These are phyloP conservation scores for Suhomyces maxii DNA, from an alignment of 1,139 yeast species.

Conservation along the genomic window DNA sequence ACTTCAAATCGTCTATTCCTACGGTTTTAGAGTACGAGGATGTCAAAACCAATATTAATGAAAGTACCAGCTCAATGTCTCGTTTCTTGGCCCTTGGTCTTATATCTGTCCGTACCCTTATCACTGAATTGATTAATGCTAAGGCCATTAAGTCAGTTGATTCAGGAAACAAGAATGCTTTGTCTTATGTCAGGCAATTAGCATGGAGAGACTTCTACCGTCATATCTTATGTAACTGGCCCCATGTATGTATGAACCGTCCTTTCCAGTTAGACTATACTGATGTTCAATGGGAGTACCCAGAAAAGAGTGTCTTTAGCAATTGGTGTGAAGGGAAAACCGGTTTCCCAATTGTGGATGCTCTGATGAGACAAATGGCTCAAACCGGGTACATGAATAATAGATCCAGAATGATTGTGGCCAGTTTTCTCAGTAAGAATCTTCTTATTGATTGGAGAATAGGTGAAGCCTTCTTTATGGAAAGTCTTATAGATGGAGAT, in stretches of 20 bases:
- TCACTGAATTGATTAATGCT: slow-evolving; percentile 20
- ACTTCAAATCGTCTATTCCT: slow-evolving; percentile 18
- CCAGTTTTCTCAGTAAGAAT: slow-evolving; percentile 53
- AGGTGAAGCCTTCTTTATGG: slow-evolving; percentile 54
- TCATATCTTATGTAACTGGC: slow-evolving; percentile 50
- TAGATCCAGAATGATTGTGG: slow-evolving; percentile 54
- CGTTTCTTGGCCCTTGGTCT: slow-evolving; percentile 49
- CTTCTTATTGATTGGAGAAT: slow-evolving; percentile 55
- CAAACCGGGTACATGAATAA: slow-evolving; percentile 56
- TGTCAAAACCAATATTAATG: slow-evolving; percentile 3
- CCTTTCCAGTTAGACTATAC: slow-evolving; percentile 48
- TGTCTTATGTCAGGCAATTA: slow-evolving; percentile 42
- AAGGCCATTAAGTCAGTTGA: slow-evolving; percentile 18
- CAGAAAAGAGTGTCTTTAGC: slow-evolving; percentile 31
- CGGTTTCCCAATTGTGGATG: slow-evolving; percentile 58
- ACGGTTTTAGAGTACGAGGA: slow-evolving; percentile 19
- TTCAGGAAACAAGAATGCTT: slow-evolving; percentile 27
- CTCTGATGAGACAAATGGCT: slow-evolving; percentile 52
- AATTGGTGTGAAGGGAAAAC: slow-evolving; percentile 55
- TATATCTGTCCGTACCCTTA: slow-evolving; percentile 41
- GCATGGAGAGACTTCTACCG: slow-evolving; percentile 61
- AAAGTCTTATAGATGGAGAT: slow-evolving; percentile 52
- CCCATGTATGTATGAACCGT: slow-evolving; percentile 49
- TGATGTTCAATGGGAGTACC: slow-evolving; percentile 44
- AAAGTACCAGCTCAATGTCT: slow-evolving; percentile 28